A percentile compares a stretch with the other conserved stretches of the same genome.
These are phyloP conservation scores for Rutstroemia sydowiana DNA, from an alignment of 2,329 filamentous ascomycete species.

Conservation along the genomic window DNA sequence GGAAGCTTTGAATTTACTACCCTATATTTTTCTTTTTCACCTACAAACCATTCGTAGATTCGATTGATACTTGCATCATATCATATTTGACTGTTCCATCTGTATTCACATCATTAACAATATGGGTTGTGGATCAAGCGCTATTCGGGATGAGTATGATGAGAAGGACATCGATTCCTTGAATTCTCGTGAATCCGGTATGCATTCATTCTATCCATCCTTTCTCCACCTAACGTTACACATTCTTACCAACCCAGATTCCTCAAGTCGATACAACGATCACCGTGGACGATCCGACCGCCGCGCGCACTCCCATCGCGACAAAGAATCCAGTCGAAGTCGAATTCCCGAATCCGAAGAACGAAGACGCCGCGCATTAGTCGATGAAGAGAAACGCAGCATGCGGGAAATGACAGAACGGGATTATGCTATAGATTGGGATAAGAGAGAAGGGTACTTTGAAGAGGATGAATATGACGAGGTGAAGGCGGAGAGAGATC, in stretches of 20 bases:
- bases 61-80: neutral
- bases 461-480: neutral
- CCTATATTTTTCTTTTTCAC: neutral
- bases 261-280: neutral
- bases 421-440: neutral
- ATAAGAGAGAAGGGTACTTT: neutral
- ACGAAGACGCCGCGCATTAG: neutral
- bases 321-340: neutral
- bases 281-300: neutral
- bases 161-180: neutral
- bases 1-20: neutral
- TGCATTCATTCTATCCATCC: too few relatives aligned
- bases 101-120: neutral
- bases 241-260: neutral
- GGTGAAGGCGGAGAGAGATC: neutral
- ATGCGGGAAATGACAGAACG: slow-evolving; percentile 1
- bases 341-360: neutral
- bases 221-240: neutral
- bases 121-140: slow-evolving; percentile 2
- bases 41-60: neutral
- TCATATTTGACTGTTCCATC: neutral
- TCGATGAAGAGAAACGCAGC: neutral
- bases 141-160: neutral
- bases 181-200: neutral
- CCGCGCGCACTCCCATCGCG: neutral